phyloP scores from a whole-genome alignment of 1,139 yeast species.

The Lodderomyces theae region DNA sequence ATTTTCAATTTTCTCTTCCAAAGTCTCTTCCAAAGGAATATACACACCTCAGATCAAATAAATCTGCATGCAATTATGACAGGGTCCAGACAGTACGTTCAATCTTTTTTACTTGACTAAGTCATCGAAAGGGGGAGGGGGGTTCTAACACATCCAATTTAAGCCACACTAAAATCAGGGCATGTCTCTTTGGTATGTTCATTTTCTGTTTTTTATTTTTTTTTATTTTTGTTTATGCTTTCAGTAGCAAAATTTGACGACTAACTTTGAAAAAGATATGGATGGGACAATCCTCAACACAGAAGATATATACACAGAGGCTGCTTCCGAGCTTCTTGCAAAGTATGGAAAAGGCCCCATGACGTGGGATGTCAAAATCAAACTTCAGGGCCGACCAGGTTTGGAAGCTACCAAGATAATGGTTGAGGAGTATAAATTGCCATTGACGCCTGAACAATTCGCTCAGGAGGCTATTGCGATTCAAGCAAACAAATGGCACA shows the following conservation, averaged over 20 bases:
- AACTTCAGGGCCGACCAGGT: slow-evolving; percentile 90
- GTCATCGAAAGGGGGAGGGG: too few relatives aligned
- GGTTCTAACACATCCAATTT: too few relatives aligned
- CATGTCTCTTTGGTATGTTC: slow-evolving; percentile 78
- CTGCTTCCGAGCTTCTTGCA: slow-evolving; percentile 62
- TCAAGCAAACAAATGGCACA: slow-evolving; percentile 64
- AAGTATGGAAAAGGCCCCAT: slow-evolving; percentile 72
- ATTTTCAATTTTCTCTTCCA: not conserved
- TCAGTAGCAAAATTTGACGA: too few relatives aligned
- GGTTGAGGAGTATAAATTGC: slow-evolving; percentile 65
- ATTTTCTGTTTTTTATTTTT: not conserved
- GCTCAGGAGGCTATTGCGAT: slow-evolving; percentile 47
- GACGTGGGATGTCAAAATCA: slow-evolving; percentile 86
- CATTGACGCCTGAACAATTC: slow-evolving; percentile 63
- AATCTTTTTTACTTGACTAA: not conserved
- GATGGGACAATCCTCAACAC: slow-evolving; percentile 91
- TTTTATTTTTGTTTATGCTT: too few relatives aligned
- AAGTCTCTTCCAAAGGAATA: not conserved
- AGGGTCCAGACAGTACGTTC: not conserved
- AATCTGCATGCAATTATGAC: not conserved
- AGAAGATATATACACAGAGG: slow-evolving; percentile 84
- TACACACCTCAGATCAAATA: too few relatives aligned
- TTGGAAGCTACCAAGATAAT: slow-evolving; percentile 58
- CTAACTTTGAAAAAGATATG: slow-evolving; percentile 56
- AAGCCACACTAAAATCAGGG: slow-evolving; percentile 44